These are phyloP conservation scores for Trametes pubescens DNA, from an alignment of 1,284 basidiomycete species.

Conservation along the genomic window DNA sequence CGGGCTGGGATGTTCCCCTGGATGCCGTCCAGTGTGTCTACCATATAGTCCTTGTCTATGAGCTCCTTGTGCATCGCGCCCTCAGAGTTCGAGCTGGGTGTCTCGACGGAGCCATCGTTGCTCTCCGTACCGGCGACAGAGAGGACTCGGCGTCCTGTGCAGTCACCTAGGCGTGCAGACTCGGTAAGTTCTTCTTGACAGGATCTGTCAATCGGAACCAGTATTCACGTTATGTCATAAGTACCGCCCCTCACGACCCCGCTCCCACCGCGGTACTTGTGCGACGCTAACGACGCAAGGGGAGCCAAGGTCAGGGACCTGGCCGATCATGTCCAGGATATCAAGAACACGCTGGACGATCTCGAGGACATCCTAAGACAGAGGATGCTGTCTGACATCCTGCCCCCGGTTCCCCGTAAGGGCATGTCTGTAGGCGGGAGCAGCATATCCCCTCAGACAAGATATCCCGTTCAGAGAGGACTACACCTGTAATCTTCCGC, in stretches of 20 bases:
- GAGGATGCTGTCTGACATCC: constrained; percentile 37
- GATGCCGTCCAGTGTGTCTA: constrained; percentile 51
- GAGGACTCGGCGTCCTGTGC: constrained; percentile 18
- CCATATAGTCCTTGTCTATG: constrained; percentile 52
- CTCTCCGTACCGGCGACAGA: constrained; percentile 47
- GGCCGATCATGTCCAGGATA: constrained; percentile 63
- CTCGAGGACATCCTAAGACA: constrained; percentile 54
- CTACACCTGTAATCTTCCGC: constrained; percentile 31
- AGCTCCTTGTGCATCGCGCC: constrained; percentile 46
- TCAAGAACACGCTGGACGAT: constrained; percentile 68
- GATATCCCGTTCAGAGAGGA: constrained; percentile 34
- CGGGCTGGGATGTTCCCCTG: constrained; percentile 40
- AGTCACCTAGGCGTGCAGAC: constrained; percentile 32
- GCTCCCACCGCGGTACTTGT: constrained; percentile 61
- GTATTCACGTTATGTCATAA: constrained; percentile 33
- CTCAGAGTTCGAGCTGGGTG: constrained; percentile 46
- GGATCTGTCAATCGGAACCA: constrained; percentile 2
- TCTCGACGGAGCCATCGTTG: constrained; percentile 64
- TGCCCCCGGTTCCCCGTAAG: constrained; percentile 46
- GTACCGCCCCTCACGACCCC: constrained; percentile 45
- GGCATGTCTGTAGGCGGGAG: constrained; percentile 54
- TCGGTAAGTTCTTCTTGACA: constrained; percentile 46
- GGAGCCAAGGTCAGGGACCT: constrained; percentile 69
- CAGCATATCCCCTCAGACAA: constrained; percentile 36
- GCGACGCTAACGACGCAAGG: constrained; percentile 62